Evolutionary conservation across 2,329 filamentous ascomycete species (phyloP), one percentile per base, ranked within the genome.

Genomic region (Venturia aucupariae): DNA sequence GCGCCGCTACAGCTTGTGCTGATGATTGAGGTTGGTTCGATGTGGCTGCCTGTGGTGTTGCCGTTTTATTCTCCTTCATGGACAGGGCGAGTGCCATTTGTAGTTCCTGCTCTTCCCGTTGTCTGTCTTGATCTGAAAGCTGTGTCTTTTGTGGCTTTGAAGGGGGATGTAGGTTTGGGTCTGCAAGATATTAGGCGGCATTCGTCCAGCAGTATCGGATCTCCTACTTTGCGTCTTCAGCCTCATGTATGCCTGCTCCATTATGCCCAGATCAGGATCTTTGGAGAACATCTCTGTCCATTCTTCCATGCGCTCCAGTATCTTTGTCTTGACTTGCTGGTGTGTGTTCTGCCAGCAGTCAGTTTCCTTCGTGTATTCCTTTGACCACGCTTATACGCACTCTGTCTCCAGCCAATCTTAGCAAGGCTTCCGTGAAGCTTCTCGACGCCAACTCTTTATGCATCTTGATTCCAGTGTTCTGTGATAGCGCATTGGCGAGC

Each of bases 61-160:
- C 73, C 62, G 70, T 67, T 15, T 77, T 73, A 72, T 95, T 93
- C 67, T 99, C 94, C 74, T 96, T 91, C 70, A 99, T 84, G 54
- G 92, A 97, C 72, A 99, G 81, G 71, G 89, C 92, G 60, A 99
- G 82, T 1, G 94, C 94, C 86, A 97, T 96, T 75, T 97, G 94
- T 64, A 99, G 80, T 77, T 99, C 94, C 61, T 97, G 92, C 67
- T 99, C 94, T 76, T 99, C 94, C 77, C 96, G 96, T 76, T 91
- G 89, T 68, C 94, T 85, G 76, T 99, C 94, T 59, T 89, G 71
- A 41, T 95, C 89, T 57, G 93, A 97, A 67, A 99, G 91, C 69
- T 91, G 87, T 67, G 88, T 90, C 82, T 99, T 99, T 71, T 89
- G 89, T 3, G 94, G 94, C 68, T 96, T 96, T 64, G 92, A 96